Percentiles rank a stretch among this genome's conserved stretches.
Evolutionary conservation across 129 eudicot genomes (phyloP).

Genomic region (Artemisia annua): DNA sequence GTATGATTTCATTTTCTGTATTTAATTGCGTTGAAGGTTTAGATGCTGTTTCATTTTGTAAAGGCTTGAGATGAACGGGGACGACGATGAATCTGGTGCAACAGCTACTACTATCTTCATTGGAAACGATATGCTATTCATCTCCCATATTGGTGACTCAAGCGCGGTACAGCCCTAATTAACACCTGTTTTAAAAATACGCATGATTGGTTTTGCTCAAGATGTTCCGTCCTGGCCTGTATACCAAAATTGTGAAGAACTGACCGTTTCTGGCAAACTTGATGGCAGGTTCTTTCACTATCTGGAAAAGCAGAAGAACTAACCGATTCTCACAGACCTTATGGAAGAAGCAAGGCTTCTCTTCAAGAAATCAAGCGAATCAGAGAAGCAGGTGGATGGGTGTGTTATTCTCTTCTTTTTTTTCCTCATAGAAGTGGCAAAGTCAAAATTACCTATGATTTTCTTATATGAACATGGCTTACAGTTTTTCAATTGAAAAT

Average conservation of each 20-base stretch:
- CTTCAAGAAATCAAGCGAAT: constrained; percentile 82
- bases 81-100: constrained; percentile 86
- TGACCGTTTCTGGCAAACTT: constrained; percentile 3
- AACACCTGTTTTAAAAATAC: not conserved
- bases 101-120: constrained; percentile 81
- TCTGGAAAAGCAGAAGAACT: constrained; percentile 87
- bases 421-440: not conserved
- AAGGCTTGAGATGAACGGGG: constrained; percentile 75
- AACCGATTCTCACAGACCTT: constrained; percentile 89
- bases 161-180: constrained; percentile 49
- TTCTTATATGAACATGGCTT: not conserved
- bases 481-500: not conserved
- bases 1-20: constrained; percentile 55
- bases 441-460: not conserved
- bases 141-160: constrained; percentile 97
- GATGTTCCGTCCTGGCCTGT: no score
- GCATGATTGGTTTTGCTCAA: constrained; percentile 2
- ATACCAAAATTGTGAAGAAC: not conserved
- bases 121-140: constrained; percentile 56
- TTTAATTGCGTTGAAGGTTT: constrained; percentile 69
- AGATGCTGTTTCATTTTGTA: constrained; percentile 82
- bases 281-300: constrained; percentile 72
- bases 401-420: constrained; percentile 47
- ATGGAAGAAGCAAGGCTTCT: constrained; percentile 78
- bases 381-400: constrained; percentile 99